These are phyloP conservation scores for Conticribra weissflogii DNA, from an alignment of 108 stramenopile genomes.

Conservation along the genomic window DNA sequence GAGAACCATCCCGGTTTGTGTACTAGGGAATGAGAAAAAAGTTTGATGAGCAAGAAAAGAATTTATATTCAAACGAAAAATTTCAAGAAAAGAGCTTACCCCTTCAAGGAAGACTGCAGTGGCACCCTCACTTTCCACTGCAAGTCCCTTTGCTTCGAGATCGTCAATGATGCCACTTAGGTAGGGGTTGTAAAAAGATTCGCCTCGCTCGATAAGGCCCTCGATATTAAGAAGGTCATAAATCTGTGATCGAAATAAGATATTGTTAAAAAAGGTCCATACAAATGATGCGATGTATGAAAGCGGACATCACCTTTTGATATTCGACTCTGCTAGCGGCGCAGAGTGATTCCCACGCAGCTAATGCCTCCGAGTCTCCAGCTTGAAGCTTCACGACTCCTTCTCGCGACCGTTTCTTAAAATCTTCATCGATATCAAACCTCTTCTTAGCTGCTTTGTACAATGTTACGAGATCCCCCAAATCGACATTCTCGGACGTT, in stretches of 20 bases:
- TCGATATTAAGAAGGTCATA: slow-evolving; percentile 78
- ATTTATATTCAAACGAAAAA: background rate
- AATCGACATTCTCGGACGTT: slow-evolving; percentile 69
- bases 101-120: slow-evolving; percentile 87
- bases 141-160: slow-evolving; percentile 73
- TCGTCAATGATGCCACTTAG: slow-evolving; percentile 84
- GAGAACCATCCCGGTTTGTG: slow-evolving; percentile 77
- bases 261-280: background rate
- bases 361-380: slow-evolving; percentile 86
- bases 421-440: slow-evolving; percentile 89
- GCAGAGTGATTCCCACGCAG: slow-evolving; percentile 93
- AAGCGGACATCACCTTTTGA: slow-evolving; percentile 58
- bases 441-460: slow-evolving; percentile 97
- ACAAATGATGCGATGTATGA: background rate
- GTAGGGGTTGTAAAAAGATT: slow-evolving; percentile 97
- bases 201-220: slow-evolving; percentile 86
- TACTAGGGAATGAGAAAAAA: slow-evolving; percentile 33
- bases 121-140: slow-evolving; percentile 88
- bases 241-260: slow-evolving; percentile 38
- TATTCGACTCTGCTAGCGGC: slow-evolving; percentile 81
- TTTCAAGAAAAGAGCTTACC: slow-evolving; percentile 42
- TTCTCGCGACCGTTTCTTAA: slow-evolving; percentile 86
- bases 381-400: slow-evolving; percentile 96
- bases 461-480: slow-evolving; percentile 91
- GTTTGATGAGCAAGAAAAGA: background rate